These are phyloP conservation scores for Stylonectria norvegica DNA, from an alignment of 2,329 filamentous ascomycete species.

Conservation along the genomic window DNA sequence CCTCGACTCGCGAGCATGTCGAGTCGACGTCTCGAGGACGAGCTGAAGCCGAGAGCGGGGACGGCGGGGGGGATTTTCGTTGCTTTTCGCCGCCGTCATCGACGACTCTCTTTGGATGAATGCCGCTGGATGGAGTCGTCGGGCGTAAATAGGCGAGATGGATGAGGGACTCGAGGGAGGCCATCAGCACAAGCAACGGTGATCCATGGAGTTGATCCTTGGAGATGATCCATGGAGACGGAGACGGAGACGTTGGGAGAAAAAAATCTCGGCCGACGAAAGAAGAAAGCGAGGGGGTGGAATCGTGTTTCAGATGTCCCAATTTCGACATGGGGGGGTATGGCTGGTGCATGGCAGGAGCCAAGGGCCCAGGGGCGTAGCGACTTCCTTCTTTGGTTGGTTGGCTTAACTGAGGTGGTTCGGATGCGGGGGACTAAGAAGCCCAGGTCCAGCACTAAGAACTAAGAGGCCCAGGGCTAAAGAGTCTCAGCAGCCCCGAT, in stretches of 20 bases:
- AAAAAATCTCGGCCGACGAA: slow-evolving; percentile 10
- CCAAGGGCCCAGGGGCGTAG: slow-evolving; percentile 2
- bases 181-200: neutral
- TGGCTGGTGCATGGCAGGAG: no score
- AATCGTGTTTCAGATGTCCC: slow-evolving; percentile 20
- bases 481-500: no score
- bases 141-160: neutral
- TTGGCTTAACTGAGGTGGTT: neutral
- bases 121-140: neutral
- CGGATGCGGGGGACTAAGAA: no score
- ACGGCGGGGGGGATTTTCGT: slow-evolving; percentile 1
- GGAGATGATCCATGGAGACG: slow-evolving; percentile 10
- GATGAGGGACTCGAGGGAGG: neutral
- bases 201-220: slow-evolving; percentile 4
- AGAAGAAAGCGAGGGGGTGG: slow-evolving; percentile 13
- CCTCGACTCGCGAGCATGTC: no score
- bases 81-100: no score
- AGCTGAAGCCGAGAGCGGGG: slow-evolving; percentile 5
- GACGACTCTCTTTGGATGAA: no score
- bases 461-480: no score
- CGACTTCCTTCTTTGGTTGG: slow-evolving; percentile 1
- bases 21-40: no score
- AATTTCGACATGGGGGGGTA: slow-evolving; percentile 17
- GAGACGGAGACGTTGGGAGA: no score
- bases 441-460: no score